A percentile compares a stretch with the other conserved stretches of the same genome.
phyloP scores from a whole-genome alignment of 345 rosid species.

The Citrus reticulata region DNA sequence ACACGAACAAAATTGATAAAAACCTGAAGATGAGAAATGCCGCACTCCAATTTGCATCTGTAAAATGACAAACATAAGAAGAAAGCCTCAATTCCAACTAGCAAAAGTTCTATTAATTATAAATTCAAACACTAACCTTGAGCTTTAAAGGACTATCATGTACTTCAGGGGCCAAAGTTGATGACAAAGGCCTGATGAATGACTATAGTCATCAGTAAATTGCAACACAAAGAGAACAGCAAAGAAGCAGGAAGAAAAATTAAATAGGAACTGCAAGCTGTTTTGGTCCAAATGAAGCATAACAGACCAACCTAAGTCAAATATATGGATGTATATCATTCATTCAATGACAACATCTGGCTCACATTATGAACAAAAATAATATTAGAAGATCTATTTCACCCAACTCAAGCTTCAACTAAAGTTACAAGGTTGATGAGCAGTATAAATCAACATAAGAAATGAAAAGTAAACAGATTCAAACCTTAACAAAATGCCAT shows the following conservation, averaged over 20 bases:
- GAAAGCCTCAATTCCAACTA: background rate
- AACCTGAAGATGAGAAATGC: conserved; percentile 80
- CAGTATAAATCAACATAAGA: background rate
- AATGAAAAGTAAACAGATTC: conserved; percentile 11
- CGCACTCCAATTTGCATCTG: conserved; percentile 63
- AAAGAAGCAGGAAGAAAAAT: background rate
- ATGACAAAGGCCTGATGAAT: conserved; percentile 42
- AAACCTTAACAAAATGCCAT: conserved; percentile 46
- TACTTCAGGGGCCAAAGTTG: conserved; percentile 31
- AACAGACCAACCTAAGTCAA: conserved; percentile 8
- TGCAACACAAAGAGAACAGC: background rate
- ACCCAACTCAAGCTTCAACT: background rate
- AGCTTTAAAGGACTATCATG: conserved; percentile 36
- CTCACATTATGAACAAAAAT: background rate
- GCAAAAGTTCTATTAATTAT: background rate
- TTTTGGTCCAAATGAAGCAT: conserved; percentile 1
- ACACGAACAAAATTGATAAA: conserved; percentile 12
- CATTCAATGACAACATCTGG: background rate
- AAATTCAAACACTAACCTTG: conserved; percentile 40
- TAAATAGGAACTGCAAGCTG: conserved; percentile 4
- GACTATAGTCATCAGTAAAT: background rate
- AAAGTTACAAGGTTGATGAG: background rate
- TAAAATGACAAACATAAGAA: conserved; percentile 29
- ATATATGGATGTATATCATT: background rate
- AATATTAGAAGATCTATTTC: background rate